Base-by-base conservation (phyloP, 2,329 filamentous ascomycete species). In the Penicillium sp. region DNA sequence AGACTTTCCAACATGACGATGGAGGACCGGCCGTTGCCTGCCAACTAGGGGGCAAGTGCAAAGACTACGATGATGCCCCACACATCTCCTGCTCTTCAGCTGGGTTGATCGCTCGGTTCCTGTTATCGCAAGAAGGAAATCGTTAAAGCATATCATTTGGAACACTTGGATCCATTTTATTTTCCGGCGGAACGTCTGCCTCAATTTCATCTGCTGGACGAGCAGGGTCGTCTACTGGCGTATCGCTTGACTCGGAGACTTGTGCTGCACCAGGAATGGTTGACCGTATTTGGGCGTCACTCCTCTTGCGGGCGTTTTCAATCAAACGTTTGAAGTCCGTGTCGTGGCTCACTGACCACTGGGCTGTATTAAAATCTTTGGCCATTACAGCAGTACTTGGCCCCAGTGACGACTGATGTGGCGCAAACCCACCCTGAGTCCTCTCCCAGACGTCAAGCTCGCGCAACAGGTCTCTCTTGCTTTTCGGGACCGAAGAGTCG, bases 401-500 rank as follows among this genome's bases (percentile, higher is more conserved):
- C 8, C 54, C 57, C 39, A 55, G 50, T 9, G 55, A 45, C 3
- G 56, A 54, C 12, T 57, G 43, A 3, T 47, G 60, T 1, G 73
- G 68, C 5, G 80, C 80, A 40, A 74, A 74, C 1, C 81, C 79
- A 7, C 88, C 88, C 54, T 94, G 83, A 0, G 86, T 91, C 39
- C 83, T 79, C 68, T 98, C 93, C 91, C 93, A 97, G 1, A 80
- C 70, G 24, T 91, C 86, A 9, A 98, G 68, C 51, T 97, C 91
- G 11, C 80, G 81, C 12, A 95, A 69, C 4, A 98, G 68, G 48
- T 93, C 84, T 5, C 71, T 63, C 54, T 87, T 88, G 9, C 76
- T 75, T 63, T 85, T 86, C 0, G 89, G 89, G 1, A 75, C 74
- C 33, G 79, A 80, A 2, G 90, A 86, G 67, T 98, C 93, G 69